Evolutionary conservation across 805 yeast genomes (phyloP).

Genomic region (Candida anglica): DNA sequence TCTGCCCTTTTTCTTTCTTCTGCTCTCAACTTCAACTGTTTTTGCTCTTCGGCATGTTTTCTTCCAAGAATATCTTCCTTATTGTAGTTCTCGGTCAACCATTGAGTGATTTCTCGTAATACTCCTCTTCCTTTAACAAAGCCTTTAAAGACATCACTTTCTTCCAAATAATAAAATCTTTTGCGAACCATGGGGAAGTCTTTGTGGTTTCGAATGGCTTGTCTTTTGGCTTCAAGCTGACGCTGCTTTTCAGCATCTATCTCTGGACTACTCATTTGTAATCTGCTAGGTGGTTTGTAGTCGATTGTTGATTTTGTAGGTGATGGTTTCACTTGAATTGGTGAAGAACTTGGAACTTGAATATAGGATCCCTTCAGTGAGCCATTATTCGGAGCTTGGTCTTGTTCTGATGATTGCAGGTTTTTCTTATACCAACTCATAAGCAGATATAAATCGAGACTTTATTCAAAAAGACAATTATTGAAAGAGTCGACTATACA

Average conservation of each 20-base stretch:
- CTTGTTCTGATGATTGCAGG: not conserved
- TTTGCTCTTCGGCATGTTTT: slow-evolving; percentile 11
- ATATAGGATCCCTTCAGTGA: slow-evolving; percentile 12
- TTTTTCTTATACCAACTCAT: slow-evolving; percentile 6
- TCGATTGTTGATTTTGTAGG: slow-evolving; percentile 14
- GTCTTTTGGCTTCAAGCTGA: slow-evolving; percentile 30
- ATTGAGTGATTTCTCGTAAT: slow-evolving; percentile 34
- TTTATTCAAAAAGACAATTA: too few species aligned
- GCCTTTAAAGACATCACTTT: slow-evolving; percentile 37
- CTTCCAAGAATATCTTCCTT: slow-evolving; percentile 19
- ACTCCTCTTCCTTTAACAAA: slow-evolving; percentile 42
- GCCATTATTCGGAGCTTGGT: not conserved
- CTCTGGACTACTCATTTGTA: slow-evolving; percentile 10
- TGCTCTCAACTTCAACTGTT: slow-evolving; percentile 3
- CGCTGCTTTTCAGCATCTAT: slow-evolving; percentile 18
- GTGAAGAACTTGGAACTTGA: slow-evolving; percentile 42
- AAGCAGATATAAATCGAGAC: too few species aligned
- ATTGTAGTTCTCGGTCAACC: slow-evolving; percentile 33
- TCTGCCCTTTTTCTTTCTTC: slow-evolving; percentile 4
- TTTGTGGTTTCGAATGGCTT: slow-evolving; percentile 33
- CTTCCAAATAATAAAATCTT: slow-evolving; percentile 35
- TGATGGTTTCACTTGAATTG: slow-evolving; percentile 26
- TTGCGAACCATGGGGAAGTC: slow-evolving; percentile 35
- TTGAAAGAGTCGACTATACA: too few species aligned
- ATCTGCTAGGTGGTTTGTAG: slow-evolving; percentile 5